Base-by-base conservation (phyloP, 768 basidiomycete genomes). In the Tricholoma furcatifolium region DNA sequence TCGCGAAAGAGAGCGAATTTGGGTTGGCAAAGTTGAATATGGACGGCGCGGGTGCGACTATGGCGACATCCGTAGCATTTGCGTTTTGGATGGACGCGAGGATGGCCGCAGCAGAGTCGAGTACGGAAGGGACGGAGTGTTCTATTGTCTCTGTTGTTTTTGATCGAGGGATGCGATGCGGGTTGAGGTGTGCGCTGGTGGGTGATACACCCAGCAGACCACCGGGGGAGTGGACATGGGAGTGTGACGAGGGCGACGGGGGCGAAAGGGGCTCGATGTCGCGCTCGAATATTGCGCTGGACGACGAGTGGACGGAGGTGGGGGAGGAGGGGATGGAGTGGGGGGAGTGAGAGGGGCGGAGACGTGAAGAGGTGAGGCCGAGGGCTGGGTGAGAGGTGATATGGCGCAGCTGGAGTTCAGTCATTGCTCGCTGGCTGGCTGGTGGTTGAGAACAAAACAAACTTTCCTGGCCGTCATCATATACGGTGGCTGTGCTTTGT, bases 271-370 rank as follows among this genome's bases (percentile, higher is more conserved):
- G 85, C 59, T 93, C 92, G 57, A 95, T 92, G 66, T 95, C 92
- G 32, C 92, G 83, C 69, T 95, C 92, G 55, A 95, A 95, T 52
- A 94, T 95, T 34, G 92, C 91, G 1, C 91, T 93, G 0, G 89
- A 90, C 0, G 89, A 90, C 0, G 90, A 93, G 61, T 89, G 79
- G 2, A 89, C 81, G 31, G 88, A 89, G 17, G 88, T 88, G 3
- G 88, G 88, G 1, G 85, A 88, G 14, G 86, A 89, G 0, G 88
- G 87, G 53, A 90, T 90, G 11, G 86, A 88, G n/a, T 73, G 75
- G 1, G 88, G 86, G 0, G 87, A 87, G 20, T 78, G 77, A 46
- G 66, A 64, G 6, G 67, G 70, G 38, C 76, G 75, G 15, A 80
- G 66, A 53, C 78, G 77, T 57, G 82, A 81, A 30, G 79, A 15